A percentile compares a stretch with the other conserved stretches of the same genome.
Conservation (phyloP, 345 rosid genomes). For the Lepidium africanum region DNA sequence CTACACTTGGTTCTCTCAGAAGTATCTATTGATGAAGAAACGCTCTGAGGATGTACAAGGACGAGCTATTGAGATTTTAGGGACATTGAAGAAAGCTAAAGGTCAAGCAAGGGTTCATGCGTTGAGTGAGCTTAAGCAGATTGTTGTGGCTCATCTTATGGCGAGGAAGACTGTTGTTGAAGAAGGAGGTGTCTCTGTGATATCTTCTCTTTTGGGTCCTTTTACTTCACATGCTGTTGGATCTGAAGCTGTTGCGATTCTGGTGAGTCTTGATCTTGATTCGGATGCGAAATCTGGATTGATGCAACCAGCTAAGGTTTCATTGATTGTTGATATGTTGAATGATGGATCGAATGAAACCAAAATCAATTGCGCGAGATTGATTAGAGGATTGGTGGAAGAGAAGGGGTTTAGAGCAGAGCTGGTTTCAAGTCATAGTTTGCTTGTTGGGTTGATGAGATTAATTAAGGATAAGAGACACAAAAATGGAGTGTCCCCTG, state of each 20-base stretch:
- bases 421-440: slow-evolving; percentile 51
- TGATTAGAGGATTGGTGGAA: slow-evolving; percentile 47
- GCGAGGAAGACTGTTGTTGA: slow-evolving; percentile 48
- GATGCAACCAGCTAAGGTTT: slow-evolving; percentile 61
- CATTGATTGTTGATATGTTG: slow-evolving; percentile 64
- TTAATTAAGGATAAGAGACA: slow-evolving; percentile 52
- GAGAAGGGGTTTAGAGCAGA: slow-evolving; percentile 40
- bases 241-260: slow-evolving; percentile 61
- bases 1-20: slow-evolving; percentile 60
- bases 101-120: slow-evolving; percentile 69
- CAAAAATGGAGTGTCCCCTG: slow-evolving; percentile 39
- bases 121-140: slow-evolving; percentile 46
- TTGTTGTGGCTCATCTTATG: slow-evolving; percentile 37
- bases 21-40: slow-evolving; percentile 52
- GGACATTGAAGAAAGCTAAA: slow-evolving; percentile 50
- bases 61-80: slow-evolving; percentile 45
- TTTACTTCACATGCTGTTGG: slow-evolving; percentile 71
- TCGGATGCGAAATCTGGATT: slow-evolving; percentile 39
- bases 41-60: slow-evolving; percentile 70
- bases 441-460: slow-evolving; percentile 58
- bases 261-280: slow-evolving; percentile 60
- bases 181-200: slow-evolving; percentile 37
- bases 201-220: slow-evolving; percentile 56
- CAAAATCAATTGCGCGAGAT: slow-evolving; percentile 46
- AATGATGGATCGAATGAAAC: slow-evolving; percentile 74